Conservation (phyloP, 176 grass and related monocot genomes). For the Puya raimondii region DNA sequence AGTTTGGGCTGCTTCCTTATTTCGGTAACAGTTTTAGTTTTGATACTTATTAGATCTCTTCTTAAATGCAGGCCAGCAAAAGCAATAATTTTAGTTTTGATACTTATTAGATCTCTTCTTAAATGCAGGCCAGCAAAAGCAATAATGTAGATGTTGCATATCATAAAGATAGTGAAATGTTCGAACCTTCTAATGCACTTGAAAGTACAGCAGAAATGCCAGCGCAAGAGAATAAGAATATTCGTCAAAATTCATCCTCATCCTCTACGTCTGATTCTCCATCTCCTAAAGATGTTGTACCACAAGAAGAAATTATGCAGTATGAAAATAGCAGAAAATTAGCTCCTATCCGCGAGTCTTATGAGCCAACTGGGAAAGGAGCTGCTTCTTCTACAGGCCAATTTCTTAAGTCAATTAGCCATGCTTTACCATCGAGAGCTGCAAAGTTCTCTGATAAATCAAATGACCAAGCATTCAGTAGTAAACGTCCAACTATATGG, state of each 20-base stretch:
- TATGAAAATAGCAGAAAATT: conserved; percentile 12
- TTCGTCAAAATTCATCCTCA: conserved; percentile 23
- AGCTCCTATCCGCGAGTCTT: conserved; percentile 21
- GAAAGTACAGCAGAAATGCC: conserved; percentile 19
- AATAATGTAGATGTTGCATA: conserved; percentile 21
- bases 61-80: conserved; percentile 16
- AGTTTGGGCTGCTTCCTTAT: not conserved
- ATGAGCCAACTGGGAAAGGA: conserved; percentile 19
- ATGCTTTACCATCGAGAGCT: conserved; percentile 21
- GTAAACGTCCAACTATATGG: conserved; percentile 51
- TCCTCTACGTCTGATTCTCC: conserved; percentile 9
- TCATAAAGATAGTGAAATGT: conserved; percentile 21
- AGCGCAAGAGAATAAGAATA: conserved; percentile 5
- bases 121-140: conserved; percentile 18
- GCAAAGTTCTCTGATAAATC: conserved; percentile 36
- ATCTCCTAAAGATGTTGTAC: not conserved
- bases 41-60: conserved; percentile 17
- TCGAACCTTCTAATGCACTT: conserved; percentile 17
- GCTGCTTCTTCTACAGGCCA: conserved; percentile 19
- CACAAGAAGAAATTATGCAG: conserved; percentile 10
- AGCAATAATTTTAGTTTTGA: conserved; percentile 14
- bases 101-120: conserved; percentile 17
- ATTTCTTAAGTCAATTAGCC: conserved; percentile 31
- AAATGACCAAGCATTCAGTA: conserved; percentile 19
- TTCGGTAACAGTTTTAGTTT: not conserved